These are phyloP conservation scores for Extremus antarcticus DNA, from an alignment of 495 filamentous ascomycete species.

Conservation along the genomic window DNA sequence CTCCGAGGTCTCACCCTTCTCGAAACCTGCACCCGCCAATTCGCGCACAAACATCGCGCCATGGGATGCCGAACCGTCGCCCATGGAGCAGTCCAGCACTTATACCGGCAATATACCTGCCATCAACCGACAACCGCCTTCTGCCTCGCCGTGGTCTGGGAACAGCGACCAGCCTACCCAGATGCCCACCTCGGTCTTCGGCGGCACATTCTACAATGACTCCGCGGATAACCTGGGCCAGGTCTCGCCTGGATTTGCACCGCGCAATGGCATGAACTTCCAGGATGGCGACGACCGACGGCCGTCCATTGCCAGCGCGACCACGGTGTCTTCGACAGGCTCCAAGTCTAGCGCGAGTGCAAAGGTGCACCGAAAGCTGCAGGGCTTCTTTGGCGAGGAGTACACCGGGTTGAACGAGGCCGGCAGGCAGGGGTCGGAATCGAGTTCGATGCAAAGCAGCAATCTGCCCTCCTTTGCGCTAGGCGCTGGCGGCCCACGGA, in stretches of 20 bases:
- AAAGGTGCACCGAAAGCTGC: slow-evolving; percentile 57
- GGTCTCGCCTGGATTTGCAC: slow-evolving; percentile 56
- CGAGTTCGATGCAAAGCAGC: slow-evolving; percentile 45
- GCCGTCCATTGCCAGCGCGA: slow-evolving; percentile 81
- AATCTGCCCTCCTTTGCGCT: slow-evolving; percentile 11
- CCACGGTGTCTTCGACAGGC: slow-evolving; percentile 79
- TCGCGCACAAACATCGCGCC: slow-evolving; percentile 26
- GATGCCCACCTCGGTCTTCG: slow-evolving; percentile 33
- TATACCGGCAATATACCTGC: slow-evolving; percentile 46
- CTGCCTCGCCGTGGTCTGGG: slow-evolving; percentile 34
- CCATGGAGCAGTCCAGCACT: slow-evolving; percentile 25
- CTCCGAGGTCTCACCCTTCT: slow-evolving; percentile 34
- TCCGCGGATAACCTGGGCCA: slow-evolving; percentile 55
- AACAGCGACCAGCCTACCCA: slow-evolving; percentile 15
- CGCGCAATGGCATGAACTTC: slow-evolving; percentile 58
- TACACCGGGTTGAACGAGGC: slow-evolving; percentile 27
- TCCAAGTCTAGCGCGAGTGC: slow-evolving; percentile 70
- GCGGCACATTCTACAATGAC: slow-evolving; percentile 48
- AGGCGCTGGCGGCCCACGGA: slow-evolving; percentile 44
- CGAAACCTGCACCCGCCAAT: slow-evolving; percentile 28
- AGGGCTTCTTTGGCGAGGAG: slow-evolving; percentile 84
- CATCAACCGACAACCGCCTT: slow-evolving; percentile 44
- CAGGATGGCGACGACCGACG: slow-evolving; percentile 62
- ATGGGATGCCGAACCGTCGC: slow-evolving; percentile 27
- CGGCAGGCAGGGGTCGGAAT: slow-evolving; percentile 51